Conservation (phyloP, 2,329 filamentous ascomycete species). For the Paecilomyces dactylethromorphus region DNA sequence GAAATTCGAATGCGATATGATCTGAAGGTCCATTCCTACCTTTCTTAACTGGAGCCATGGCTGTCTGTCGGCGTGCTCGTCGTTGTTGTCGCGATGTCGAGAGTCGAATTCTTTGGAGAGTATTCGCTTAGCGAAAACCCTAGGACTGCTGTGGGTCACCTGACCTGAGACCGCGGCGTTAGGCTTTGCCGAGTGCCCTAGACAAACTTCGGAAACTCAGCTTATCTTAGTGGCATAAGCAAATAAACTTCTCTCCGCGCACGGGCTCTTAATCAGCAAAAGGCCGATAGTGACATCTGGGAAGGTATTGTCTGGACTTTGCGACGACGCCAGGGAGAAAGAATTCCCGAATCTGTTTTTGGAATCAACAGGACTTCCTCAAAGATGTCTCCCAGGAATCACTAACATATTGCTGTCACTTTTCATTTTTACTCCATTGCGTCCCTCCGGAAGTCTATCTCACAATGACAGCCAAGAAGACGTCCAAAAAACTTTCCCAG, state of each 20-base stretch:
- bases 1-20: background rate
- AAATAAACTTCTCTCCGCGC: background rate
- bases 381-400: background rate
- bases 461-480: constrained; percentile 24
- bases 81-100: constrained; percentile 39
- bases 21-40: constrained; percentile 24
- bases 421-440: background rate
- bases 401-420: background rate
- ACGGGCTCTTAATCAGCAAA: background rate
- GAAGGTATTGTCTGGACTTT: background rate
- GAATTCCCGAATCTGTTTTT: background rate
- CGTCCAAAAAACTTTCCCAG: constrained; percentile 26
- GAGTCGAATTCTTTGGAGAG: constrained; percentile 31
- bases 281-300: background rate
- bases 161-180: constrained; percentile 16
- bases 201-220: background rate
- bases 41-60: constrained; percentile 45
- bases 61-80: constrained; percentile 39
- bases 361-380: background rate
- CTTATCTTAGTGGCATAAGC: background rate
- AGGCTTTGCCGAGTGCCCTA: background rate
- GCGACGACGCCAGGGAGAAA: background rate
- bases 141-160: constrained; percentile 31
- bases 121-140: constrained; percentile 36
- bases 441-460: background rate